A percentile compares a stretch with the other conserved stretches of the same genome.
Conservation (phyloP, 108 stramenopile genomes). For the Skeletonema menzelii region DNA sequence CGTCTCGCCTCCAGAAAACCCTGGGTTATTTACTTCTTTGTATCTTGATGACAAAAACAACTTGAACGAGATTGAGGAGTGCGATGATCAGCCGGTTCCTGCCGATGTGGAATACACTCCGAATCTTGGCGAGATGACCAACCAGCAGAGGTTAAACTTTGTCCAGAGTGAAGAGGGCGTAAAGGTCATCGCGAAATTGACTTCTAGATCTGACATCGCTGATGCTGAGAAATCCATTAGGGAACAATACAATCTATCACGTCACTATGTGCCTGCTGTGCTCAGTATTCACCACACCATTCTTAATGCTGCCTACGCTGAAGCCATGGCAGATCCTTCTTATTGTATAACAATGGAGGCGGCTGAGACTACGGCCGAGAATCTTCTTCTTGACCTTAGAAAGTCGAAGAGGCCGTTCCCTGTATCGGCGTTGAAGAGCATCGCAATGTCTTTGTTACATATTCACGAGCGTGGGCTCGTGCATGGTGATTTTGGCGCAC, state of each 20-base stretch:
- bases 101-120: conserved; percentile 36
- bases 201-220: conserved; percentile 82
- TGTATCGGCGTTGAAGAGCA: conserved; percentile 74
- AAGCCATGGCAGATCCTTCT: conserved; percentile 90
- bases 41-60: conserved; percentile 77
- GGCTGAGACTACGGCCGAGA: conserved; percentile 87
- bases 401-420: conserved; percentile 68
- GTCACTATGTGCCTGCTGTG: conserved; percentile 87
- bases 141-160: conserved; percentile 71
- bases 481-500: conserved; percentile 88
- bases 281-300: conserved; percentile 90
- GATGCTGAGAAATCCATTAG: conserved; percentile 79
- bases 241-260: conserved; percentile 77
- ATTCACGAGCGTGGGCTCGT: conserved; percentile 84
- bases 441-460: conserved; percentile 83
- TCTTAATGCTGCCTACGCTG: conserved; percentile 85
- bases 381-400: conserved; percentile 77
- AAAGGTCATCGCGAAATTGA: conserved; percentile 86
- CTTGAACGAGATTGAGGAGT: conserved; percentile 74
- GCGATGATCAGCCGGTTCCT: conserved; percentile 65
- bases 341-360: conserved; percentile 92
- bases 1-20: conserved; percentile 61
- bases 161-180: conserved; percentile 79
- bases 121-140: conserved; percentile 61
- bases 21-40: conserved; percentile 65